Conservation (phyloP, 257 asterid genomes). For the Echites panduratus region DNA sequence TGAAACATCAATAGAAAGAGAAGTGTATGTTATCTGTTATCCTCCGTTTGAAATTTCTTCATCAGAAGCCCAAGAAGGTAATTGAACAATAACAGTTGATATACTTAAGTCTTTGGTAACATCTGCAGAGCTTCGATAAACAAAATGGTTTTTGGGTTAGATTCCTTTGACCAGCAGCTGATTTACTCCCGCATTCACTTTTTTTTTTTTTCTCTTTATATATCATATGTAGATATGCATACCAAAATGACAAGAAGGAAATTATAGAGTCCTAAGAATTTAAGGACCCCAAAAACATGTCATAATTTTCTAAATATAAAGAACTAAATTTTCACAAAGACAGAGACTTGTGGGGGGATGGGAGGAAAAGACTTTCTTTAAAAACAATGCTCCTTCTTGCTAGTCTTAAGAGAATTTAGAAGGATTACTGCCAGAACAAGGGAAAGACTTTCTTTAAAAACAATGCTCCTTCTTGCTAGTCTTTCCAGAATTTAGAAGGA, state of each 20-base stretch:
- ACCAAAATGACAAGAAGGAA: neutral
- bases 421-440: neutral
- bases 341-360: neutral
- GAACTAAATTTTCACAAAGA: too few relatives aligned
- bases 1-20: neutral
- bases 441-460: too few relatives aligned
- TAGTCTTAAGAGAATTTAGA: neutral
- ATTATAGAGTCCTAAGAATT: neutral
- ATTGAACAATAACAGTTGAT: neutral
- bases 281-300: neutral
- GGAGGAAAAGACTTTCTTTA: too few relatives aligned
- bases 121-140: neutral
- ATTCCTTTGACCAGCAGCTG: neutral
- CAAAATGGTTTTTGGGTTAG: neutral
- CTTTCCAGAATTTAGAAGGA: neutral
- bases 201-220: neutral
- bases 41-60: neutral
- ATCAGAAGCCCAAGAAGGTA: neutral
- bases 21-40: neutral
- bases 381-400: neutral
- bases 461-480: neutral
- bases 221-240: neutral
- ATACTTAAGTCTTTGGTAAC: neutral
- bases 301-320: neutral
- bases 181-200: neutral